Evolutionary conservation across 352 stramenopile species (phyloP).

Genomic region (Poterioochromonas sp.): DNA sequence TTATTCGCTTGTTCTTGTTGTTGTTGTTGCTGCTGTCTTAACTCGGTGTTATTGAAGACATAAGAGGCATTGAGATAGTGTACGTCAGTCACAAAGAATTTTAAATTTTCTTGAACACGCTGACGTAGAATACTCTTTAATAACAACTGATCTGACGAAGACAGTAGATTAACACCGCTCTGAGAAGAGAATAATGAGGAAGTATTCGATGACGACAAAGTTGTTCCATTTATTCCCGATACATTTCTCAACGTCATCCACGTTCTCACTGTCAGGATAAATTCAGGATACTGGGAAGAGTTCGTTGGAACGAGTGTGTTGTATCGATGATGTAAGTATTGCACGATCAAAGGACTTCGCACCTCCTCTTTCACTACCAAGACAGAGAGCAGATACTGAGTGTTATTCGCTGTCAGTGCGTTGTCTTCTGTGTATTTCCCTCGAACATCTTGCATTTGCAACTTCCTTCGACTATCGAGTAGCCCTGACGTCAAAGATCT

Average conservation of each 20-base stretch:
- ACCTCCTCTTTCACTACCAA: too few relatives aligned
- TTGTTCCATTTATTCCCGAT: constrained; percentile 14
- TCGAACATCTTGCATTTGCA: too few relatives aligned
- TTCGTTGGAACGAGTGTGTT: too few relatives aligned
- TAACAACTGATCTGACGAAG: constrained; percentile 13
- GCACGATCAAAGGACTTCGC: too few relatives aligned
- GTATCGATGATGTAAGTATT: too few relatives aligned
- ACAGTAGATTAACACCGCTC: constrained; percentile 11
- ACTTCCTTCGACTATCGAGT: too few relatives aligned
- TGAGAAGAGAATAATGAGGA: constrained; percentile 10
- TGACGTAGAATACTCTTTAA: constrained; percentile 15
- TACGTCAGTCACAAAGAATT: constrained; percentile 6
- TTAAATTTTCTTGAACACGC: constrained; percentile 15
- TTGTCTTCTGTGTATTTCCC: too few relatives aligned
- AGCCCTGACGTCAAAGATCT: too few relatives aligned
- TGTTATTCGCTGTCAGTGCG: too few relatives aligned
- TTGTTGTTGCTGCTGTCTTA: constrained; percentile 13
- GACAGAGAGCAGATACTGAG: too few relatives aligned
- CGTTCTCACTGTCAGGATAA: constrained; percentile 11
- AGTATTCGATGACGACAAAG: constrained; percentile 8
- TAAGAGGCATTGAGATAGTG: constrained; percentile 13
- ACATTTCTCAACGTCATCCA: constrained; percentile 8
- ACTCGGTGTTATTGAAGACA: constrained; percentile 13
- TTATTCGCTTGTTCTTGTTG: constrained; percentile 14
- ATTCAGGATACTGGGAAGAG: constrained; percentile 11